phyloP scores from a whole-genome alignment of 2,329 filamentous ascomycete genomes.

The Aspergillus aculeatus region DNA sequence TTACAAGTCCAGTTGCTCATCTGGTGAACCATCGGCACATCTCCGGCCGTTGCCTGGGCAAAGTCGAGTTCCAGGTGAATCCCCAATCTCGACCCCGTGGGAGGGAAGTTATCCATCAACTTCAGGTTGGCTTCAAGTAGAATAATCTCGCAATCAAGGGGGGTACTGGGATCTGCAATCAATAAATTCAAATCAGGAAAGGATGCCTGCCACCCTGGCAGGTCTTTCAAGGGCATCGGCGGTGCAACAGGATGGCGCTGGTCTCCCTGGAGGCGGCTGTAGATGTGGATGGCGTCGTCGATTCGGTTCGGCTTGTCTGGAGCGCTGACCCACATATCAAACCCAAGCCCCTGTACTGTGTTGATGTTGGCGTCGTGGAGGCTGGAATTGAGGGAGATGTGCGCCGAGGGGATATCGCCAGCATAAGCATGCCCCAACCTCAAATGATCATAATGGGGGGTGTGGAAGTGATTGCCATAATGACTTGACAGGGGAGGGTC shows the following conservation, averaged over 20 bases:
- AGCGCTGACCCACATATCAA: slow-evolving; percentile 48
- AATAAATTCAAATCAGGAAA: slow-evolving; percentile 43
- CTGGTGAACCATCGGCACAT: slow-evolving; percentile 33
- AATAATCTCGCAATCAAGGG: slow-evolving; percentile 44
- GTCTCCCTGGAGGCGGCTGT: slow-evolving; percentile 44
- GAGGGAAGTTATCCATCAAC: slow-evolving; percentile 46
- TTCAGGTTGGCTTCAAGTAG: slow-evolving; percentile 45
- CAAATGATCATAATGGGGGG: slow-evolving; percentile 33
- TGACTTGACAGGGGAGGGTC: slow-evolving; percentile 33
- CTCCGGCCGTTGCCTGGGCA: slow-evolving; percentile 32
- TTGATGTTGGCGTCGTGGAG: slow-evolving; percentile 31
- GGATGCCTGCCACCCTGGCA: slow-evolving; percentile 40
- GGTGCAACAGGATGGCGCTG: slow-evolving; percentile 34
- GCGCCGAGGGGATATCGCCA: slow-evolving; percentile 35
- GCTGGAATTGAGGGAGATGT: slow-evolving; percentile 35
- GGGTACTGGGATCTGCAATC: slow-evolving; percentile 33
- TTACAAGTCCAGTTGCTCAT: slow-evolving; percentile 46
- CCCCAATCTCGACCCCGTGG: slow-evolving; percentile 39
- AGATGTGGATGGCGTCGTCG: slow-evolving; percentile 45
- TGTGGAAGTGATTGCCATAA: slow-evolving; percentile 27
- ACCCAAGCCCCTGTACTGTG: slow-evolving; percentile 38
- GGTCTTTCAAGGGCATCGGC: slow-evolving; percentile 41
- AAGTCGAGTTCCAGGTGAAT: slow-evolving; percentile 46
- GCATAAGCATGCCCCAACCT: slow-evolving; percentile 34
- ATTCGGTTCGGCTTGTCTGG: slow-evolving; percentile 36